Base-by-base conservation (phyloP, 2,329 filamentous ascomycete species). In the Cladobotryum mycophilum region DNA sequence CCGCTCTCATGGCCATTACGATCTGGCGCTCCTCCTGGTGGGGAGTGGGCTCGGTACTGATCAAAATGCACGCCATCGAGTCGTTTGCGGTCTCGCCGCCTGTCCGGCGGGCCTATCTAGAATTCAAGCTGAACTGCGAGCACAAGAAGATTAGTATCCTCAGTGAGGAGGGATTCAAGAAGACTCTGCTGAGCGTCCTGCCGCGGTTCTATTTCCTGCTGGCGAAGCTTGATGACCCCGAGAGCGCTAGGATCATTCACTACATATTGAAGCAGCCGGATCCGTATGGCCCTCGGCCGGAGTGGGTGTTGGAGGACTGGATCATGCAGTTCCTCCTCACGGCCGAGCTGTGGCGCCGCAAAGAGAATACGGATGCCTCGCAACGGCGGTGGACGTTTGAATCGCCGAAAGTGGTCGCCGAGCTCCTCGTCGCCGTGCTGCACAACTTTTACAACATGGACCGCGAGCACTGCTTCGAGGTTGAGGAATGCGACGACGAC, bases 81-180 rank as follows among this genome's bases (percentile, higher is more conserved):
- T 59, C 62, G 1, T 64, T 63, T 33, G 35, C 60, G 5, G 53
- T 56, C 15, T 64, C 60, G 2, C 62, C 62, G 5, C 58, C 60
- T 20, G 58, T 63, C 2, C 52, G 56, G 34, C 35, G 47, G n/a
- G 56, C 61, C 9, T 61, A 64, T 20, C 55, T 55, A 34, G 48
- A 51, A 9, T 61, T 59, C n/a, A 45, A 47, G 4, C 14, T 8
- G 2, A 33, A 17, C 25, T 55, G 48, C 15, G 14, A 40, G 4
- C 13, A 37, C 11, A 47, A 43, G 3, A 3, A 34, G 2, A 22
- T 57, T 5, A n/a, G 37, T 6, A 25, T 41, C 7, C 17, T 20
- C 1, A 45, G 12, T 18, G 41, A 9, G 41, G 48, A 8, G 45
- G 52, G 7, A 41, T 58, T 53, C 2, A 34, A 36, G 20, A 22